A percentile compares a stretch with the other conserved stretches of the same genome.
Evolutionary conservation across 2,329 filamentous ascomycete species (phyloP).

Genomic region (Stachybotrys chartarum): DNA sequence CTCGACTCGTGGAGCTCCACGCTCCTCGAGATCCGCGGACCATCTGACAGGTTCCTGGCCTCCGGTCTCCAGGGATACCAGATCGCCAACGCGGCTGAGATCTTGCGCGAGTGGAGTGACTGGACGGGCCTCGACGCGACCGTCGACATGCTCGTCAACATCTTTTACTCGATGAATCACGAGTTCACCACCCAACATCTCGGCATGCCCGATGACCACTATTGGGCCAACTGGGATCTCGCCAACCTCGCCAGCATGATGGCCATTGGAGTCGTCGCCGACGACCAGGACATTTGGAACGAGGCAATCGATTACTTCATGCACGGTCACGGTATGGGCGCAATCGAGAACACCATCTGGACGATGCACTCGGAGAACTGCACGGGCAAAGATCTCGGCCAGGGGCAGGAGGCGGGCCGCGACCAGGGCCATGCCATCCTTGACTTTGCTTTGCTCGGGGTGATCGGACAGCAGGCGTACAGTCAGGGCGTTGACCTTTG

Average conservation of each 20-base stretch:
- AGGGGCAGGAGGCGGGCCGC: constrained; percentile 11
- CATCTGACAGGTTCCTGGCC: constrained; percentile 28
- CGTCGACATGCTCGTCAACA: constrained; percentile 21
- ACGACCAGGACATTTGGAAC: constrained; percentile 32
- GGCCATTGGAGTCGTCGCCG: constrained; percentile 32
- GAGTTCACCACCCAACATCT: constrained; percentile 30
- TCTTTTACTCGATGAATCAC: constrained; percentile 31
- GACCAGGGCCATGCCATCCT: constrained; percentile 38
- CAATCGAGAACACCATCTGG: constrained; percentile 23
- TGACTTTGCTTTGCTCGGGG: constrained; percentile 29
- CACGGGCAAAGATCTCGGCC: constrained; percentile 17
- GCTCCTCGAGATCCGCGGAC: constrained; percentile 23
- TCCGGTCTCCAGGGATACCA: constrained; percentile 38
- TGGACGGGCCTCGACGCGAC: constrained; percentile 20
- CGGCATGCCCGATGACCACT: constrained; percentile 23
- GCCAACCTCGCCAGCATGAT: constrained; percentile 32
- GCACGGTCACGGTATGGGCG: constrained; percentile 27
- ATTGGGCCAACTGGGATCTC: constrained; percentile 37
- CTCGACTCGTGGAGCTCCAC: constrained; percentile 30
- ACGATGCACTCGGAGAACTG: constrained; percentile 19
- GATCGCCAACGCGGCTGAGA: constrained; percentile 37
- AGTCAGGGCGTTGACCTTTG: constrained; percentile 36
- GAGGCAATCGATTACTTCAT: constrained; percentile 32
- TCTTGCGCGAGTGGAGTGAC: constrained; percentile 25
- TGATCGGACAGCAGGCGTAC: constrained; percentile 31